These are phyloP conservation scores for Colletotrichum aenigma DNA, from an alignment of 2,329 filamentous ascomycete species.

Conservation along the genomic window DNA sequence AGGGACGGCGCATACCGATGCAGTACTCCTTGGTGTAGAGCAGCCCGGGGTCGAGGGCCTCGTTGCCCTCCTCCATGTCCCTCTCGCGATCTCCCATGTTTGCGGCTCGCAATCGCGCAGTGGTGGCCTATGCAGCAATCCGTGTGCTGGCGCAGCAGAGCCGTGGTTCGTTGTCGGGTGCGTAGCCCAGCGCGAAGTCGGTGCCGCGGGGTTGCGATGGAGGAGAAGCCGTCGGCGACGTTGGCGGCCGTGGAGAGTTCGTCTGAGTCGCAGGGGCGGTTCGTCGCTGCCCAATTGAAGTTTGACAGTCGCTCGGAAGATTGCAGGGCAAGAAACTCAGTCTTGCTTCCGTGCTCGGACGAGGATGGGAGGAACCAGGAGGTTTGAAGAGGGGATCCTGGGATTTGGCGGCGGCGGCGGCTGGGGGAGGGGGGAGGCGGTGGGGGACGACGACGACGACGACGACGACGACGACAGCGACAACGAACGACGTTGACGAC, in stretches of 20 bases:
- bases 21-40: constrained; percentile 93
- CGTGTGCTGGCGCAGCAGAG: background rate
- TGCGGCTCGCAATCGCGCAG: constrained; percentile 2
- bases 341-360: background rate
- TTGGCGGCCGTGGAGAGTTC: background rate
- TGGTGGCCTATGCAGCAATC: background rate
- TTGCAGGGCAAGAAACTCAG: background rate
- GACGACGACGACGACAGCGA: background rate
- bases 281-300: background rate
- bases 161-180: background rate
- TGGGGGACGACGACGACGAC: background rate
- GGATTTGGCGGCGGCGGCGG: background rate
- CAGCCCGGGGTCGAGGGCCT: constrained; percentile 80
- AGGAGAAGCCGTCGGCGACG: background rate
- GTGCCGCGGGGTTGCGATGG: background rate
- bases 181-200: background rate
- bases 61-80: constrained; percentile 51
- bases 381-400: background rate
- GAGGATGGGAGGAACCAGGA: background rate
- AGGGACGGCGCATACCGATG: constrained; percentile 64
- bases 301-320: background rate
- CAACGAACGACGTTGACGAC: background rate
- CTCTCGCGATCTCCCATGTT: constrained; percentile 55
- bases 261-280: background rate
- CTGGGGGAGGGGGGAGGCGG: background rate